A percentile compares a stretch with the other conserved stretches of the same genome.
Evolutionary conservation across 768 basidiomycete species (phyloP).

Genomic region (Agrocybe pediades): DNA sequence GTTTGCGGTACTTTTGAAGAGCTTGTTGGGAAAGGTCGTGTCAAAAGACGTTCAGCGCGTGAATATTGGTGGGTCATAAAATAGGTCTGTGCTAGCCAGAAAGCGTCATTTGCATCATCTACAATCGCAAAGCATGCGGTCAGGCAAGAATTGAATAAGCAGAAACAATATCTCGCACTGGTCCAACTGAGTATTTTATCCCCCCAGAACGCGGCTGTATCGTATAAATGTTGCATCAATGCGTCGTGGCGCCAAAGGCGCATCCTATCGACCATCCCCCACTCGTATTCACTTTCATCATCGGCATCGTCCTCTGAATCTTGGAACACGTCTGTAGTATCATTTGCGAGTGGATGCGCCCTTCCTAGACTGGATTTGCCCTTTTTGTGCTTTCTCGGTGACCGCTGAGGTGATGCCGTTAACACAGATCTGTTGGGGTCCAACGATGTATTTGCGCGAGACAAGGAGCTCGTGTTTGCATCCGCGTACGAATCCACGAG

Average conservation of each 20-base stretch:
- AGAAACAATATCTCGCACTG: slow-evolving; percentile 63
- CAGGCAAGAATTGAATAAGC: slow-evolving; percentile 4
- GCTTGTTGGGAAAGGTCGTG: slow-evolving; percentile 74
- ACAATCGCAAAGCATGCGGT: slow-evolving; percentile 9
- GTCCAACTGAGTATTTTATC: slow-evolving; percentile 97
- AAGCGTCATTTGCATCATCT: slow-evolving; percentile 96
- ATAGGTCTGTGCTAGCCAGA: slow-evolving; percentile 98
- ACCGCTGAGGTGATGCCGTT: slow-evolving; percentile 68
- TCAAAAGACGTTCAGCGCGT: slow-evolving; percentile 89
- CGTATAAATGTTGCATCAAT: slow-evolving; percentile 97
- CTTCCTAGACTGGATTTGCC: slow-evolving; percentile 52
- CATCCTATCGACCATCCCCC: slow-evolving; percentile 94
- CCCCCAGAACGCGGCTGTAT: slow-evolving; percentile 98
- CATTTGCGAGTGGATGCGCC: slow-evolving; percentile 75
- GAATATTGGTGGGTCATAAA: slow-evolving; percentile 96
- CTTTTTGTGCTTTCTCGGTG: slow-evolving; percentile 57
- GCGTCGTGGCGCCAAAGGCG: slow-evolving; percentile 97
- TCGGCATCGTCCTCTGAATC: slow-evolving; percentile 64
- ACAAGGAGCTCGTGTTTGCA: slow-evolving; percentile 61
- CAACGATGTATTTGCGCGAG: slow-evolving; percentile 58
- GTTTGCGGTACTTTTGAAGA: slow-evolving; percentile 40
- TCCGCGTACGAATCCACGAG: slow-evolving; percentile 73
- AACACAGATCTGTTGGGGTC: slow-evolving; percentile 84
- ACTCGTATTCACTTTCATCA: slow-evolving; percentile 62
- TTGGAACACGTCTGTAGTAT: slow-evolving; percentile 76